phyloP scores from a whole-genome alignment of 2,329 filamentous ascomycete species.

The Zymoseptoria crescenta region DNA sequence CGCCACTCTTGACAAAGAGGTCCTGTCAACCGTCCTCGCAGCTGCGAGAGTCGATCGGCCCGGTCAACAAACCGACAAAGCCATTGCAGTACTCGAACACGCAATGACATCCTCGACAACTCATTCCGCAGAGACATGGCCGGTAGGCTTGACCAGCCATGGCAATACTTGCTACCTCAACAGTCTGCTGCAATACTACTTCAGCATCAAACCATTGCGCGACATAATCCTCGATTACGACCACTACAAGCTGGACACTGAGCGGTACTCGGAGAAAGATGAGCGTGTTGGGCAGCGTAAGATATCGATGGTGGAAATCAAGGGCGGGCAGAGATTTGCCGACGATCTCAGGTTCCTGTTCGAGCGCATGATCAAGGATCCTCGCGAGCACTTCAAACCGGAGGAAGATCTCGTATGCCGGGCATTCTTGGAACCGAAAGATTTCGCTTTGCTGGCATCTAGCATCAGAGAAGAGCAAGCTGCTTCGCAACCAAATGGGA shows the following conservation, averaged over 20 bases:
- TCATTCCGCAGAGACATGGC: constrained; percentile 42
- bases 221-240: constrained; percentile 74
- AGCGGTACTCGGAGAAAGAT: constrained; percentile 52
- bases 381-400: constrained; percentile 24
- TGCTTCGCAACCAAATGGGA: constrained; percentile 3
- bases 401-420: constrained; percentile 30
- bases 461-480: constrained; percentile 8
- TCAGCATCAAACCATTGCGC: constrained; percentile 74
- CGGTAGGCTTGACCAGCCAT: constrained; percentile 84
- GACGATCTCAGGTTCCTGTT: constrained; percentile 29
- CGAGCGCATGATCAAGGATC: constrained; percentile 30
- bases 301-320: constrained; percentile 36
- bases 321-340: constrained; percentile 29
- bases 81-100: constrained; percentile 25
- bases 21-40: constrained; percentile 19
- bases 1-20: constrained; percentile 17
- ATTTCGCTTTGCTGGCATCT: constrained; percentile 20
- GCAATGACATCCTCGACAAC: constrained; percentile 15
- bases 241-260: constrained; percentile 58
- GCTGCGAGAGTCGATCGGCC: constrained; percentile 21
- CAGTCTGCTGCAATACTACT: constrained; percentile 91
- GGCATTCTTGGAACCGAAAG: constrained; percentile 26
- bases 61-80: constrained; percentile 27
- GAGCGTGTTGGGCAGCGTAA: constrained; percentile 71
- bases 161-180: constrained; percentile 98